A percentile compares a stretch with the other conserved stretches of the same genome.
These are phyloP conservation scores for Coemansia sp. DNA, from an alignment of 192 early-diverging fungal species.

Conservation along the genomic window DNA sequence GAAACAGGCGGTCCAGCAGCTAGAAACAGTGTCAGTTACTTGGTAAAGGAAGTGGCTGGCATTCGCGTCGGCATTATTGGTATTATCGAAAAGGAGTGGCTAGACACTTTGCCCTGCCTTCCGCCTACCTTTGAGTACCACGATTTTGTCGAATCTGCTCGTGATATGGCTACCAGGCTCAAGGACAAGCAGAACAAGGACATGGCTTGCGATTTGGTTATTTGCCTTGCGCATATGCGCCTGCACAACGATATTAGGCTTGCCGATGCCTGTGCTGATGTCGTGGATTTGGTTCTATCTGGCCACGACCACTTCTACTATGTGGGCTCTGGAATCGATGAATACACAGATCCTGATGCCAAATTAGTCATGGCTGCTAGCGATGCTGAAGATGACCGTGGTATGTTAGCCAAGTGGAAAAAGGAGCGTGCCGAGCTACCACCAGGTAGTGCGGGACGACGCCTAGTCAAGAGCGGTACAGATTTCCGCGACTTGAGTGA, in stretches of 20 bases:
- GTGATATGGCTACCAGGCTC: constrained; percentile 41
- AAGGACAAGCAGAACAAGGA: constrained; percentile 20
- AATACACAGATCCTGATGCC: constrained; percentile 19
- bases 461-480: constrained; percentile 66
- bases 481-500: constrained; percentile 67
- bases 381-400: constrained; percentile 28
- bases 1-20: constrained; percentile 34
- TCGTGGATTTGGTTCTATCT: constrained; percentile 68
- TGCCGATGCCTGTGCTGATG: constrained; percentile 48
- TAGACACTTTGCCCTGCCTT: constrained; percentile 63
- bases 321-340: constrained; percentile 53
- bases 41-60: constrained; percentile 53
- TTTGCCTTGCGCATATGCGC: constrained; percentile 74
- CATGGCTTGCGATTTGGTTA: constrained; percentile 61
- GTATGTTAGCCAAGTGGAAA: constrained; percentile 46
- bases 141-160: constrained; percentile 56
- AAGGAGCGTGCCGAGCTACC: constrained; percentile 31
- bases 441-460: constrained; percentile 22
- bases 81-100: constrained; percentile 70
- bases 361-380: not conserved
- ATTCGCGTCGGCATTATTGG: constrained; percentile 68
- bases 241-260: constrained; percentile 66
- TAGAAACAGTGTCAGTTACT: constrained; percentile 28
- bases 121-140: constrained; percentile 60
- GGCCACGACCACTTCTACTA: constrained; percentile 74